Evolutionary conservation across 805 yeast genomes (phyloP), one percentile per base, ranked within the genome.

Genomic region (Ogataea populi-albae): DNA sequence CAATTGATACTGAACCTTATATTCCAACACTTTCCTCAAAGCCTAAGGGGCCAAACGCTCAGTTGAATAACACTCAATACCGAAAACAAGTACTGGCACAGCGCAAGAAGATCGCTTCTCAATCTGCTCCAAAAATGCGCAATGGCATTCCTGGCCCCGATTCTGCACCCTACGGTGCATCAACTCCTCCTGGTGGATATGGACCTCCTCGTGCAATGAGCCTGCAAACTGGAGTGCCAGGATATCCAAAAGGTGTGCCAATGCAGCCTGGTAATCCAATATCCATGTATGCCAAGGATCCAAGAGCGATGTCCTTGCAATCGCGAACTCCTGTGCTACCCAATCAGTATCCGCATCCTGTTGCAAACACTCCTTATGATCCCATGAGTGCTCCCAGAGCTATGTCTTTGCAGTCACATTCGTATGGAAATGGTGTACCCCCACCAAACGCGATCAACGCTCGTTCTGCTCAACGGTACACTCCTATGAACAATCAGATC

Each of bases 21-120:
- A 83, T 85, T 25, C 94, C 94, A 5, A 82, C 87, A 0, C 36
- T 84, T 3, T 65, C 74, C 4, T 59, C 71, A 0, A 42, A 49
- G 45, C 43, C 57, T 39, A 26, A 38, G 34, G 48, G 55, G 30
- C 41, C 58, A 15, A 53, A 50, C 3, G 46, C 58, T 18, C 64
- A 61, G 31, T 52, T 66, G 46, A 69, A 69, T 34, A 80, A 74
- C 46, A 65, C 76, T 5, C 80, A 80, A 43, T 84, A 84, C 54
- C 66, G 94, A 47, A 83, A 82, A 47, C 80, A 73, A 46, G 69
- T 79, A 71, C 78, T 80, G 31, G 77, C 75, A 4, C 80, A 77
- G 53, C 81, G 78, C 64, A 84, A 84, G 52, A 51, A 70, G 54
- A 73, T 75, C 15, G 62, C 62, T 9, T 24, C 46, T 18, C 32